phyloP scores from a whole-genome alignment of 2,329 filamentous ascomycete species.

The Aspergillus sojae region DNA sequence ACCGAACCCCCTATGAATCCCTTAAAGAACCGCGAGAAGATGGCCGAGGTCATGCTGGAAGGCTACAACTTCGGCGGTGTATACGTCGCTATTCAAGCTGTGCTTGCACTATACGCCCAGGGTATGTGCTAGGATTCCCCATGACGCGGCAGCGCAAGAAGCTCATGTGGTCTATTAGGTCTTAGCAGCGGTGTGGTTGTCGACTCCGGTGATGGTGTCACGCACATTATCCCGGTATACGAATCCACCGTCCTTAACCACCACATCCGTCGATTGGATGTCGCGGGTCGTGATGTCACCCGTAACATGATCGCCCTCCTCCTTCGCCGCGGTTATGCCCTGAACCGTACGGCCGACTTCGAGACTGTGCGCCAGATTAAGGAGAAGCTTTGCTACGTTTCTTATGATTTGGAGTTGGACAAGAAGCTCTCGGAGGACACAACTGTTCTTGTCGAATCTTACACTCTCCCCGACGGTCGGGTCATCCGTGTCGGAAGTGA shows the following conservation, averaged over 20 bases:
- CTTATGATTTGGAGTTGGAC: constrained; percentile 95
- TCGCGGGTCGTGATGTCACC: constrained; percentile 96
- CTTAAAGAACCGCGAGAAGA: constrained; percentile 92
- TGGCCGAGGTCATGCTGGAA: constrained; percentile 99
- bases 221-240: constrained; percentile 97
- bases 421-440: constrained; percentile 96
- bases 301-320: constrained; percentile 95
- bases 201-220: constrained; percentile 96
- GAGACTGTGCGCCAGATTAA: constrained; percentile 99
- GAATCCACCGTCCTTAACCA: constrained; percentile 98
- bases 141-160: background rate
- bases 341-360: constrained; percentile 98
- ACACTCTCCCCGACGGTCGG: constrained; percentile 93
- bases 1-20: constrained; percentile 99
- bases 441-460: constrained; percentile 94
- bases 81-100: constrained; percentile 96
- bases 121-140: constrained; percentile 56
- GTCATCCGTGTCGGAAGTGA: constrained; percentile 96
- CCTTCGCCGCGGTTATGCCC: constrained; percentile 87
- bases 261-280: constrained; percentile 88
- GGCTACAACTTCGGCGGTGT: constrained; percentile 94
- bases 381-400: constrained; percentile 99
- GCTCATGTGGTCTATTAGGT: constrained; percentile 51
- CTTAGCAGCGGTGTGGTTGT: constrained; percentile 95
- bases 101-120: constrained; percentile 93